Evolutionary conservation across 306 rosid genomes (phyloP).

Genomic region (Delonix regia): DNA sequence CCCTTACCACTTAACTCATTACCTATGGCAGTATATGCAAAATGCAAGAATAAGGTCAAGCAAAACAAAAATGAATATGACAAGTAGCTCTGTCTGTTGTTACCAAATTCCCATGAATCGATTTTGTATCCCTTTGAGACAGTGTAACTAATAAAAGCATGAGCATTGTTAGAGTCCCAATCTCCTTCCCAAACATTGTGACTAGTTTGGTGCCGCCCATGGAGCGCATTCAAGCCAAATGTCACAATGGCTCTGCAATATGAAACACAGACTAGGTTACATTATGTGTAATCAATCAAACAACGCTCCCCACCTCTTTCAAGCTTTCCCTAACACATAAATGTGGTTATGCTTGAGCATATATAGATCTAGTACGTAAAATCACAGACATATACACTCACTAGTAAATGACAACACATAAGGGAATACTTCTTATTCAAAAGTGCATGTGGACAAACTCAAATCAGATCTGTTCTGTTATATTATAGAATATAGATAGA

Average conservation of each 20-base stretch:
- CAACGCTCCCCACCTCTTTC: neutral
- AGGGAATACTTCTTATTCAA: neutral
- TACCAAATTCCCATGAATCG: slow-evolving; percentile 98
- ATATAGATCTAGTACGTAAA: slow-evolving; percentile 1
- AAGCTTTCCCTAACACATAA: neutral
- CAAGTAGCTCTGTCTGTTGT: slow-evolving; percentile 28
- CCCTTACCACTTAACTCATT: slow-evolving; percentile 93
- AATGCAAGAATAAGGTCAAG: slow-evolving; percentile 36
- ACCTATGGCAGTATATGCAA: slow-evolving; percentile 52
- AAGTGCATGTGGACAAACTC: slow-evolving; percentile 1
- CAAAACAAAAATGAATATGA: slow-evolving; percentile 14
- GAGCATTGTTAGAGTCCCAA: slow-evolving; percentile 77
- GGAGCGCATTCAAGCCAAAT: slow-evolving; percentile 91
- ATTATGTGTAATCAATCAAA: neutral
- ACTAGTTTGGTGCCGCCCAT: slow-evolving; percentile 65
- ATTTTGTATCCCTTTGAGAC: slow-evolving; percentile 72
- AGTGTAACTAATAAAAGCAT: slow-evolving; percentile 72
- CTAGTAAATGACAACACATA: neutral
- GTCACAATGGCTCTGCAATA: slow-evolving; percentile 73
- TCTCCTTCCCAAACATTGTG: slow-evolving; percentile 73
- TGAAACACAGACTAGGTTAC: slow-evolving; percentile 25
- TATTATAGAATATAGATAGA: neutral
- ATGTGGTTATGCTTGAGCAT: neutral
- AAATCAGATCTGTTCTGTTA: slow-evolving; percentile 4
- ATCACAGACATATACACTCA: neutral